Base-by-base conservation (phyloP, 2,329 filamentous ascomycete species). In the Sordariomycetes sp. region DNA sequence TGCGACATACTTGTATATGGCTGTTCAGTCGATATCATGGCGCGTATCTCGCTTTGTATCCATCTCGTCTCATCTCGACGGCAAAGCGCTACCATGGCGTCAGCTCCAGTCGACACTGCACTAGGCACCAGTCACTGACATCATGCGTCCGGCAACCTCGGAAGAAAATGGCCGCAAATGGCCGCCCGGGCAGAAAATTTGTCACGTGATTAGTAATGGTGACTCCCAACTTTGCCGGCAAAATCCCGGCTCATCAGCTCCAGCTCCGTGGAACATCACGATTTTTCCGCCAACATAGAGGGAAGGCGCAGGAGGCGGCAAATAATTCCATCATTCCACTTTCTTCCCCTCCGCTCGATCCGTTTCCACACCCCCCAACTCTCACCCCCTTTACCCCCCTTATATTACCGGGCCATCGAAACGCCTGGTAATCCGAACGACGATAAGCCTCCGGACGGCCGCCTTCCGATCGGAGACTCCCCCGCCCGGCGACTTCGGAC, bases 281-380 rank as follows among this genome's bases (percentile, higher is more conserved):
- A 56, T 42, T 56, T 56, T 56, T 56, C 54, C 54, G 20, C n/a
- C 45, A 50, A 17, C 36, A 39, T 39, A 39, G 36, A 39, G 36
- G 36, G 28, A 32, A 32, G 28, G 45, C 22, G 45, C 45, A 24
- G 45, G 17, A 50, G 32, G 53, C 36, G 34, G 22, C 25, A 45
- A 50, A 50, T 56, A 50, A 15, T 51, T 22, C 24, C 53, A 55
- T 55, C 54, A 50, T 56, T 51, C 54, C 42, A 56, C 54, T 56
- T 55, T 55, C 45, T 50, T 24, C 17, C n/a, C 25, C 42, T 28
- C 12, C 53, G 7, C 53, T 42, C 54, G 20, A 48, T 55, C 45
- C 34, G 34, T 24, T 42, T 55, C 28, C 42, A 45, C 25, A 22
- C 36, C 25, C 42, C n/a, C 25, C 10, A 20, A n/a, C 39, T 24